phyloP scores from a whole-genome alignment of 345 rosid species.

The Citropsis articulata region DNA sequence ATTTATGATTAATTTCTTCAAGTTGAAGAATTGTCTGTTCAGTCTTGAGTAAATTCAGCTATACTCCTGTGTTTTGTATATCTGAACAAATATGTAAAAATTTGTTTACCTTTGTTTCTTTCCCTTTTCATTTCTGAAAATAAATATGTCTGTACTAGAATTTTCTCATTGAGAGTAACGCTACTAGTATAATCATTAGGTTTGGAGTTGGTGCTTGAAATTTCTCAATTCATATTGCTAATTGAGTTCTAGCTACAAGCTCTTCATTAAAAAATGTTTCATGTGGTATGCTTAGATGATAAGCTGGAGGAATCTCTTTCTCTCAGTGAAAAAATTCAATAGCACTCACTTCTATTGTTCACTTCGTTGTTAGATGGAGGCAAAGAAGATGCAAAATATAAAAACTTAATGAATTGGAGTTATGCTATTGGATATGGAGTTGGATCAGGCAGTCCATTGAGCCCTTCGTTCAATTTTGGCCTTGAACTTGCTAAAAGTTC shows the following conservation, averaged over 20 bases:
- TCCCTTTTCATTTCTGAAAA: not conserved
- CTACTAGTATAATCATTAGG: not conserved
- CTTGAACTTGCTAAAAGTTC: constrained; percentile 80
- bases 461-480: constrained; percentile 84
- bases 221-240: not conserved
- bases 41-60: too few relatives aligned
- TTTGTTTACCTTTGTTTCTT: not conserved
- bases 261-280: not conserved
- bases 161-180: not conserved
- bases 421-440: constrained; percentile 83
- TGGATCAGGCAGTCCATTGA: constrained; percentile 80
- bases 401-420: constrained; percentile 73
- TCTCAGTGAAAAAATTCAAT: not conserved
- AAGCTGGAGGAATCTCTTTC: not conserved
- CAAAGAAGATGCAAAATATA: constrained; percentile 44
- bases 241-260: not conserved
- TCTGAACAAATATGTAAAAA: not conserved
- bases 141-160: not conserved
- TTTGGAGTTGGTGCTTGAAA: not conserved
- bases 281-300: not conserved
- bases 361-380: constrained; percentile 46
- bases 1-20: too few relatives aligned
- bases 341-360: not conserved
- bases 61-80: too few relatives aligned
- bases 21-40: too few relatives aligned